Percentiles rank a stretch among this genome's conserved stretches.
These are phyloP conservation scores for Solanum virginianum DNA, from an alignment of 257 asterid species.

Conservation along the genomic window DNA sequence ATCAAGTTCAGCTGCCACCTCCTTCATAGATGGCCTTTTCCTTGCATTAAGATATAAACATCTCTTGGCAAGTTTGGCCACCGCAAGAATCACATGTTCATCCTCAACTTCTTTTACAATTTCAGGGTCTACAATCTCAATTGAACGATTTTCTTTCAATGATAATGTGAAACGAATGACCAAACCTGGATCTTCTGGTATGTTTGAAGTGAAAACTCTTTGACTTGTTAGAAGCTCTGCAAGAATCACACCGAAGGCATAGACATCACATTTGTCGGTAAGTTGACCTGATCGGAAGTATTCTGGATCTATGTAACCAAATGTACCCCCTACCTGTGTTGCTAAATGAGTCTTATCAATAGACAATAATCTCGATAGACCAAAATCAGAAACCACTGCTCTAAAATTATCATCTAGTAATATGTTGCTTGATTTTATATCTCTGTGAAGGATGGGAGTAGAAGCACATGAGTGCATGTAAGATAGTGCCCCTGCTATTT, in stretches of 20 bases:
- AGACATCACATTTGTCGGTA: slow-evolving; percentile 29
- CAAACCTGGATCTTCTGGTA: slow-evolving; percentile 7
- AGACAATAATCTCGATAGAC: slow-evolving; percentile 21
- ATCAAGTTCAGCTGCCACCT: slow-evolving; percentile 20
- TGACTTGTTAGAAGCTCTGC: slow-evolving; percentile 23
- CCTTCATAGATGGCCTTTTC: slow-evolving; percentile 26
- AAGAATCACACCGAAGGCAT: slow-evolving; percentile 33
- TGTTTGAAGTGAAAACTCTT: slow-evolving; percentile 4
- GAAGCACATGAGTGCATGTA: slow-evolving; percentile 27
- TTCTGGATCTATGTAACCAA: slow-evolving; percentile 30
- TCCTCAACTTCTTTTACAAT: slow-evolving; percentile 4
- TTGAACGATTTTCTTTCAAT: slow-evolving; percentile 3
- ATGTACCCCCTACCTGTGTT: slow-evolving; percentile 22
- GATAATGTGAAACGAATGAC: slow-evolving; percentile 10
- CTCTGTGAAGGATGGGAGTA: slow-evolving; percentile 26
- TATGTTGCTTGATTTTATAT: slow-evolving; percentile 27
- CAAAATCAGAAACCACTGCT: slow-evolving; percentile 27
- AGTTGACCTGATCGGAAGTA: slow-evolving; percentile 24
- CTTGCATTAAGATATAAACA: slow-evolving; percentile 7
- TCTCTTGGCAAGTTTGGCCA: slow-evolving; percentile 3
- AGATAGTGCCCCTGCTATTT: slow-evolving; percentile 28
- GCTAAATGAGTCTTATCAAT: slow-evolving; percentile 4
- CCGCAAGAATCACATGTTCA: slow-evolving; percentile 4
- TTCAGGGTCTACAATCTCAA: slow-evolving; percentile 5
- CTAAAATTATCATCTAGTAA: slow-evolving; percentile 20